Evolutionary conservation across 1,139 yeast species (phyloP).

Genomic region (Geotrichum bryndzae): DNA sequence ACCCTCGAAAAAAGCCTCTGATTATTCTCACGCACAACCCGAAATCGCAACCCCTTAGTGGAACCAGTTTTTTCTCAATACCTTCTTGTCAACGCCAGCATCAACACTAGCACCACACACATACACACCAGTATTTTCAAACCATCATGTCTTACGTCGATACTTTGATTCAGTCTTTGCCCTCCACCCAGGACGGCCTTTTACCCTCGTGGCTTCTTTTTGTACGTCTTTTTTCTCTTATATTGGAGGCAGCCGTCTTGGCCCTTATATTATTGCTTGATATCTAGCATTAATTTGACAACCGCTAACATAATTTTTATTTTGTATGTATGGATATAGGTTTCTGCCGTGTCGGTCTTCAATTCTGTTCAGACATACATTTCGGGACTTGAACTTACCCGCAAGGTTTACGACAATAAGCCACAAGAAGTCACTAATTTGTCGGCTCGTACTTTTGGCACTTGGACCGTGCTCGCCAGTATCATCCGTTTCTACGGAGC

Average conservation of each 20-base stretch:
- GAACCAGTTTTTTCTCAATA: too few species aligned
- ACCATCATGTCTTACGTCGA: constrained; percentile 12
- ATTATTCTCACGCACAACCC: too few species aligned
- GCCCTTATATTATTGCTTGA: not conserved
- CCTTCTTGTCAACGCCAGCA: too few species aligned
- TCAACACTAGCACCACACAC: not conserved
- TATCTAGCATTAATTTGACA: not conserved
- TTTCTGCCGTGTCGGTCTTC: constrained; percentile 83
- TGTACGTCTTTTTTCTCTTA: constrained; percentile 29
- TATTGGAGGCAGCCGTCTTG: not conserved
- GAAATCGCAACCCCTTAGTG: too few species aligned
- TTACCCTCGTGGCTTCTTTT: constrained; percentile 68
- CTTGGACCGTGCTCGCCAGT: constrained; percentile 90
- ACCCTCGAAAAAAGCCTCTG: too few species aligned
- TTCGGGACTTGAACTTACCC: constrained; percentile 65
- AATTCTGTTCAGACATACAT: constrained; percentile 85
- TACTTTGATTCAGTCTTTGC: constrained; percentile 29
- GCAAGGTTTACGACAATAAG: constrained; percentile 66
- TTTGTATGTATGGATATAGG: constrained; percentile 30
- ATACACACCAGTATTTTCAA: not conserved
- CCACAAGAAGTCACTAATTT: constrained; percentile 65
- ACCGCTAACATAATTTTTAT: not conserved
- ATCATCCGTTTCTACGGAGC: constrained; percentile 86
- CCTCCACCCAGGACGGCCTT: constrained; percentile 42
- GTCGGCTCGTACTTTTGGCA: constrained; percentile 93